Evolutionary conservation across 2,329 filamentous ascomycete genomes (phyloP), one percentile per base, ranked within the genome.

Genomic region (Verticillium klebahnii): DNA sequence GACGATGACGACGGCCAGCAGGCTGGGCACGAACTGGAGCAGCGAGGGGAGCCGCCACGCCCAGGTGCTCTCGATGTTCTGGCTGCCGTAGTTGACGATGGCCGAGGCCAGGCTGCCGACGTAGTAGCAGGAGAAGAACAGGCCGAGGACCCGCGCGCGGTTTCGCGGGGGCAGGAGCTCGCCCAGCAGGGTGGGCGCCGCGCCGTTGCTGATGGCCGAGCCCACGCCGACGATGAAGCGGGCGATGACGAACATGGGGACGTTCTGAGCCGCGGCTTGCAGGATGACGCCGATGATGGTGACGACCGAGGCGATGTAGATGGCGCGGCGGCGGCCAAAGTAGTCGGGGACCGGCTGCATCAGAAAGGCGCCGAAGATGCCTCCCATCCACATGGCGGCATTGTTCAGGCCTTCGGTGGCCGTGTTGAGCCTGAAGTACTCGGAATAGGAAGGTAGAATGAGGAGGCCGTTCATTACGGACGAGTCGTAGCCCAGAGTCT

Each of bases 381-480:
- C 76, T 12, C 83, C 83, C 57, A 86, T 82, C 67, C 79, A 85
- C n/a, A 81, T 77, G 1, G 81, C 80, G 0, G 82, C 79, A 5
- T 82, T 86, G 65, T 85, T 85, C 17, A 87, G 74, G 3, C 80
- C 82, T 0, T 76, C 81, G 0, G 82, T 84, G 0, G 80, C 78
- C 0, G 79, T 69, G n/a, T 72, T 85, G 8, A 86, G 77, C 4
- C 77, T 66, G 71, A 87, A 86, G 68, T 86, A 86, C 40, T 83
- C 75, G 0, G 76, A 79, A 68, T 86, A 87, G 0, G 78, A 79
- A 0, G 83, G 82, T 17, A 87, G 69, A 62, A 87, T 85, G 62
- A 85, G 83, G 29, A 87, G 75, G 0, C 81, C 82, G 63, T 85
- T 85, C 71, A 85, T 74, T 73, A 85, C 81, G 2, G 80, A 83